phyloP scores from a whole-genome alignment of 257 asterid genomes.

The Buddleja alternifolia region DNA sequence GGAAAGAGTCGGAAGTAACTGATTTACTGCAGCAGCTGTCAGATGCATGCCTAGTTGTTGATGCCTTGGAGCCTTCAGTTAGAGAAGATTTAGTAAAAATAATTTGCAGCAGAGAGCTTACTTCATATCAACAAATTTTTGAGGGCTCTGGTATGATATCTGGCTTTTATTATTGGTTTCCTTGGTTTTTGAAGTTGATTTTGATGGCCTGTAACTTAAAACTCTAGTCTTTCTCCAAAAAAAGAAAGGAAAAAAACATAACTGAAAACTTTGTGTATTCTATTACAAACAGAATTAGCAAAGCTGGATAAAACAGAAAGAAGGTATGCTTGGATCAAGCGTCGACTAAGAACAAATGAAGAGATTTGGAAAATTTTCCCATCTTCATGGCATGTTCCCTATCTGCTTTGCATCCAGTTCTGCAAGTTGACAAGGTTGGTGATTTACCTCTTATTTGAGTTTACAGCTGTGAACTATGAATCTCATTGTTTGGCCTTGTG shows the following conservation, averaged over 20 bases:
- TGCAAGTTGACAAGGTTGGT: conserved; percentile 74
- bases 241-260: neutral
- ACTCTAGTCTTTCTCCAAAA: too few species aligned
- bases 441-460: conserved; percentile 11
- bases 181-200: neutral
- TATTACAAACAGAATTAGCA: conserved; percentile 50
- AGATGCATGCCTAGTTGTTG: conserved; percentile 75
- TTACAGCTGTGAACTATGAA: neutral
- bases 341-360: conserved; percentile 70
- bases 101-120: conserved; percentile 69
- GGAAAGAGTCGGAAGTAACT: conserved; percentile 66
- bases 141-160: conserved; percentile 63
- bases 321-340: conserved; percentile 81
- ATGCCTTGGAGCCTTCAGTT: conserved; percentile 76
- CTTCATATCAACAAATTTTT: conserved; percentile 71
- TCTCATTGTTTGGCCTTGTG: neutral
- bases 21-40: conserved; percentile 67
- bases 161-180: neutral
- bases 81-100: conserved; percentile 67
- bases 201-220: neutral
- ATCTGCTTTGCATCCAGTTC: conserved; percentile 74
- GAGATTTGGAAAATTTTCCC: conserved; percentile 81
- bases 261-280: conserved; percentile 27
- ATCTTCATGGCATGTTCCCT: conserved; percentile 69
- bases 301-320: conserved; percentile 74